Conservation (phyloP, 2,329 filamentous ascomycete species). For the Lecanoromycetidae sp. region DNA sequence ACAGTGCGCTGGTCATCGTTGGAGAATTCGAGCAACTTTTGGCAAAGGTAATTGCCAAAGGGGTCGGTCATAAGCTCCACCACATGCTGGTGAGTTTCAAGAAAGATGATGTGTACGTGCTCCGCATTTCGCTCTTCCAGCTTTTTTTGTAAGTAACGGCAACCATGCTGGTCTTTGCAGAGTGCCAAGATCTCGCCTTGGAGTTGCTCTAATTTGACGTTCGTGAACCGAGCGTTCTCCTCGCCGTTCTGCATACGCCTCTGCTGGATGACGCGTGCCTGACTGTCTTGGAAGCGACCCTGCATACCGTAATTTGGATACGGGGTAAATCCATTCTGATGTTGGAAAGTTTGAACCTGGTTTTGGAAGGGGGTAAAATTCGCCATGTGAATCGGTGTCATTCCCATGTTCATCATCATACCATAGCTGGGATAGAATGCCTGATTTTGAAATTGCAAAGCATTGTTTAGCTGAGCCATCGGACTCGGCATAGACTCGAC, state of each 20-base stretch:
- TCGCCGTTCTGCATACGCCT: constrained; percentile 64
- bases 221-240: constrained; percentile 56
- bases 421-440: constrained; percentile 41
- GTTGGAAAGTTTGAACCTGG: constrained; percentile 29
- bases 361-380: constrained; percentile 29
- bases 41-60: constrained; percentile 97
- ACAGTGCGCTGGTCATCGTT: constrained; percentile 89
- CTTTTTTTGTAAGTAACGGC: constrained; percentile 93
- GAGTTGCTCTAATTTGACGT: constrained; percentile 68
- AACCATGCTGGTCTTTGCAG: constrained; percentile 97
- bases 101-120: constrained; percentile 83
- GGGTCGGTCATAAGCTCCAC: constrained; percentile 98
- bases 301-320: constrained; percentile 41
- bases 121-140: constrained; percentile 78
- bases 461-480: constrained; percentile 25
- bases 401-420: constrained; percentile 50
- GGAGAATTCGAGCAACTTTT: constrained; percentile 92
- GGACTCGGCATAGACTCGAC: constrained; percentile 26
- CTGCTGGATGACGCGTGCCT: constrained; percentile 62
- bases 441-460: constrained; percentile 19
- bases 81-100: constrained; percentile 85
- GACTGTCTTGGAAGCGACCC: constrained; percentile 55
- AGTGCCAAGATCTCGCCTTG: constrained; percentile 73
- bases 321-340: constrained; percentile 44
- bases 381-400: constrained; percentile 53